Evolutionary conservation across 495 filamentous ascomycete genomes (phyloP).

Genomic region (Zalerion maritima): DNA sequence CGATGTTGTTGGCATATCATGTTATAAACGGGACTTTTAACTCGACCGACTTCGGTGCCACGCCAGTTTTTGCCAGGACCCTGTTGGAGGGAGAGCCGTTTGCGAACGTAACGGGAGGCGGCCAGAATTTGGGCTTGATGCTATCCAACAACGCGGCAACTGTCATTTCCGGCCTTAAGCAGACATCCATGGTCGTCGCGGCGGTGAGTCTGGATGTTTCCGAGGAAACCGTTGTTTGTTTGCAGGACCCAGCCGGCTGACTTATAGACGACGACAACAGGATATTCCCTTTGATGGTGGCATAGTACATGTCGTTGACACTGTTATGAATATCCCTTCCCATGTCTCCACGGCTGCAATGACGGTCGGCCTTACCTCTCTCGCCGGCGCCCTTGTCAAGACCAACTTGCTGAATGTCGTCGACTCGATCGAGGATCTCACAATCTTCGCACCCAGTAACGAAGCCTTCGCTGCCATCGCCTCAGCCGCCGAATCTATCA

Average conservation of each 20-base stretch:
- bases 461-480: too few species aligned
- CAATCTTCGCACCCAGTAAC: slow-evolving; percentile 25
- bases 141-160: slow-evolving; percentile 9
- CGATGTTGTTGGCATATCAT: slow-evolving; percentile 42
- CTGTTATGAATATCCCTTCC: slow-evolving; percentile 15
- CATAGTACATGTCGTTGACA: slow-evolving; percentile 17
- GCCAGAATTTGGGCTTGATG: slow-evolving; percentile 10
- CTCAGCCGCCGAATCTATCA: too few species aligned
- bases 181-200: slow-evolving; percentile 8
- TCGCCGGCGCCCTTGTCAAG: slow-evolving; percentile 21
- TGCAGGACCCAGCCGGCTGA: too few species aligned
- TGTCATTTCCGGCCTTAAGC: slow-evolving; percentile 13
- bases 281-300: slow-evolving; percentile 13
- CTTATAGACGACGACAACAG: too few species aligned
- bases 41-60: slow-evolving; percentile 21
- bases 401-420: slow-evolving; percentile 16
- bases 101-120: slow-evolving; percentile 14
- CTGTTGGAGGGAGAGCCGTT: slow-evolving; percentile 19
- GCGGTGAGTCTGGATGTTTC: slow-evolving; percentile 11
- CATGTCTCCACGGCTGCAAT: slow-evolving; percentile 11
- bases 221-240: neutral
- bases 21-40: slow-evolving; percentile 36
- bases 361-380: slow-evolving; percentile 12
- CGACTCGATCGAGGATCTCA: slow-evolving; percentile 11
- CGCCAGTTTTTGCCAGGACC: slow-evolving; percentile 35